Conservation (phyloP, 768 basidiomycete genomes). For the Chalciporus piperatus region DNA sequence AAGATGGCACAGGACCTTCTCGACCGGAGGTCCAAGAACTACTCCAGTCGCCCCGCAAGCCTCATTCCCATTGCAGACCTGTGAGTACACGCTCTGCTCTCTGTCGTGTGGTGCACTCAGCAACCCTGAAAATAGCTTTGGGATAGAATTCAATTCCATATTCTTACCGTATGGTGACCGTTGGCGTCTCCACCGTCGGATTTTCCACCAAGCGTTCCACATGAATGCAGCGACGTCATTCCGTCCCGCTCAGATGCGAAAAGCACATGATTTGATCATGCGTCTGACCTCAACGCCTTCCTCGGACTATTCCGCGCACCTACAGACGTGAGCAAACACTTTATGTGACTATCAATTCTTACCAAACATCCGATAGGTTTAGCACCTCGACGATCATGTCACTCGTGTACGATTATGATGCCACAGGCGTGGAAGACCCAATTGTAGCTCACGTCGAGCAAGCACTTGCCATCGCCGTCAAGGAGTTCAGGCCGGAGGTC, state of each 20-base stretch:
- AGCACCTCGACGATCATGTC: slow-evolving; percentile 23
- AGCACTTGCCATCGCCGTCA: slow-evolving; percentile 2
- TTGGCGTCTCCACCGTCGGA: slow-evolving; percentile 30
- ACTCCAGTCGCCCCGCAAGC: slow-evolving; percentile 23
- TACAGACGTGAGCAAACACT: slow-evolving; percentile 14
- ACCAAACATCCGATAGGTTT: slow-evolving; percentile 8
- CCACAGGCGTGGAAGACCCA: slow-evolving; percentile 16
- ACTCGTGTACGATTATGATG: slow-evolving; percentile 24
- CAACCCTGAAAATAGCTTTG: slow-evolving; percentile 14
- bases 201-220: slow-evolving; percentile 38
- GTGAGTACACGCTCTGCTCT: slow-evolving; percentile 6
- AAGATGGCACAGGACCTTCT: slow-evolving; percentile 24
- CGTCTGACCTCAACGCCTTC: slow-evolving; percentile 23
- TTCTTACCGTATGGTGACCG: slow-evolving; percentile 27
- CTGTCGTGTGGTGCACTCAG: background rate
- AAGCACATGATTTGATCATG: slow-evolving; percentile 29
- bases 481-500: slow-evolving; percentile 18
- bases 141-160: slow-evolving; percentile 21
- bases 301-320: slow-evolving; percentile 23
- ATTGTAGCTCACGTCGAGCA: slow-evolving; percentile 17
- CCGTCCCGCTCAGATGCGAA: slow-evolving; percentile 33
- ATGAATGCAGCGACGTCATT: slow-evolving; percentile 27
- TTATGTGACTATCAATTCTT: background rate
- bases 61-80: slow-evolving; percentile 16
- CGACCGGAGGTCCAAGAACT: slow-evolving; percentile 19